Evolutionary conservation across 176 grass and related monocot species (phyloP), one percentile per base, ranked within the genome.

Genomic region (Neostapfia colusana): DNA sequence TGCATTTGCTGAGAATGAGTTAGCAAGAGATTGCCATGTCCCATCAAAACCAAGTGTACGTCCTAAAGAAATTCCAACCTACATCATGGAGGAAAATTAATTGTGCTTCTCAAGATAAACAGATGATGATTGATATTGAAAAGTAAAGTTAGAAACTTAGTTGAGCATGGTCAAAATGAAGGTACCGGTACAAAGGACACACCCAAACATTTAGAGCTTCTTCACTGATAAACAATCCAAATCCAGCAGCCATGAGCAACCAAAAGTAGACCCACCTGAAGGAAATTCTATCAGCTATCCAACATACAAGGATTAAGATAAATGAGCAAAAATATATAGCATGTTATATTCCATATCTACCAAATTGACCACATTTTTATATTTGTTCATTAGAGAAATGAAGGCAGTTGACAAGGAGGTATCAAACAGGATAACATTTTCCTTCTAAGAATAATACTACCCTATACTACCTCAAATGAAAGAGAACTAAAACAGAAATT

Each of bases 121-220:
- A 63, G 20, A 49, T 58, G 16, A 50, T 83, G n/a, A 26, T 74
- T 40, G 53, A 45, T 21, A 77, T 6, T 81, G 20, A 7, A 66
- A 41, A 70, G 75, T 65, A 67, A 27, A 79, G 13, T 21, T 72
- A 45, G 26, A 62, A 72, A 76, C 11, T 64, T 54, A 68, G 73
- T 79, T 77, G 82, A 74, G 80, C 62, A 66, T 81, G 69, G 80
- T 63, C 42, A 85, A 66, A 66, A 57, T 81, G 49, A 88, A 85
- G 87, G 68, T 89, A 90, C 83, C 85, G 39, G 80, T 86, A 74
- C 37, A 97, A 78, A 93, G 85, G 77, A 97, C 93, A 90, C 77
- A 97, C 93, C 90, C 90, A 97, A 88, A 97, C 77, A 59, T 97
- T 97, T 76, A 97, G 84, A 72, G 90, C 88, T 66, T 97, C 93